A percentile compares a stretch with the other conserved stretches of the same genome.
phyloP scores from a whole-genome alignment of 2,329 filamentous ascomycete genomes.

The Scolecobasidium constrictum region DNA sequence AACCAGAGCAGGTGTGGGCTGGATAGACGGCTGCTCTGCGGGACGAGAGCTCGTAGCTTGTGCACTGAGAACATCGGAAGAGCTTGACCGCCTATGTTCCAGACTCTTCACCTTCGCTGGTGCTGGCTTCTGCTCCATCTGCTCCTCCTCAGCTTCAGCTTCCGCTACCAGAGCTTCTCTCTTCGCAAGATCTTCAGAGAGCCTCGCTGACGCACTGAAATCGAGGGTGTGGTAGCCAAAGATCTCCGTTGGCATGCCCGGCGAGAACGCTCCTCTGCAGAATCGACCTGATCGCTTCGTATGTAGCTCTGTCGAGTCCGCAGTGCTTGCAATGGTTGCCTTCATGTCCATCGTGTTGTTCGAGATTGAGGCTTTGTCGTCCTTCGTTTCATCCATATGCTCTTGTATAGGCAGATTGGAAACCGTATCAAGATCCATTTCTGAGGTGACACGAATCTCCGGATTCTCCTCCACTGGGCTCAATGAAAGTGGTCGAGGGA shows the following conservation, averaged over 20 bases:
- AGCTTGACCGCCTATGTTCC: not conserved
- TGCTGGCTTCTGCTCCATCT: not conserved
- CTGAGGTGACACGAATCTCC: not conserved
- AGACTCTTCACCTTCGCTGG: not conserved
- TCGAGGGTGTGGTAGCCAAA: not conserved
- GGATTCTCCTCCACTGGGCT: not conserved
- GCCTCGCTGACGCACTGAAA: not conserved
- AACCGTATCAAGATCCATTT: not conserved
- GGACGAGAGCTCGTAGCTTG: not conserved
- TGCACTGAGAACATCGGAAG: not conserved
- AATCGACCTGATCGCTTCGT: not conserved
- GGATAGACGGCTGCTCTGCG: not conserved
- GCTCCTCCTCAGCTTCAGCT: not conserved
- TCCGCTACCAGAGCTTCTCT: not conserved
- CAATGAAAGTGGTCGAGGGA: not conserved
- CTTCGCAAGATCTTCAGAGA: no score
- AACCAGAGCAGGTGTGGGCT: no score
- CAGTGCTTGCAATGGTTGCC: not conserved
- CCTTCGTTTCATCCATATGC: not conserved
- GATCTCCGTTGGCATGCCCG: not conserved
- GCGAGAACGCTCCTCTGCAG: not conserved
- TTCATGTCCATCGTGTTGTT: not conserved
- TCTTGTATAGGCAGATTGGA: not conserved
- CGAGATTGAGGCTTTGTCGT: not conserved
- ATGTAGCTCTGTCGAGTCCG: not conserved